A percentile compares a stretch with the other conserved stretches of the same genome.
Evolutionary conservation across 495 filamentous ascomycete genomes (phyloP).

Genomic region (Hyaloscypha bicolor): DNA sequence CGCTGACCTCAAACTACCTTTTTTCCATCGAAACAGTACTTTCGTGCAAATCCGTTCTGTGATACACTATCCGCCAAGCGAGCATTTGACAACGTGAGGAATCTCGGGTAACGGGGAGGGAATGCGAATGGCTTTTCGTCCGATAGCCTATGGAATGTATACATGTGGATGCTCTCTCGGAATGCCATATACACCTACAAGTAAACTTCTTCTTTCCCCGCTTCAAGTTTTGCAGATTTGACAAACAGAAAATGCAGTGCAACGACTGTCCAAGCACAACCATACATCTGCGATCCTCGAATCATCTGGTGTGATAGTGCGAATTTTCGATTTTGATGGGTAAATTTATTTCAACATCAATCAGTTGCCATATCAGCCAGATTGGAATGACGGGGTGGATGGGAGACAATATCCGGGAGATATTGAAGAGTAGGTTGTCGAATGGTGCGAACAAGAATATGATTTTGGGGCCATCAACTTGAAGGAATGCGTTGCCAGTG

Average conservation of each 20-base stretch:
- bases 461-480: slow-evolving; percentile 9
- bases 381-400: slow-evolving; percentile 30
- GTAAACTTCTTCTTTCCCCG: slow-evolving; percentile 17
- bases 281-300: slow-evolving; percentile 42
- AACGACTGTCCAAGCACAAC: slow-evolving; percentile 34
- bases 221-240: background rate
- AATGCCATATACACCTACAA: slow-evolving; percentile 45
- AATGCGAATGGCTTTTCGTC: slow-evolving; percentile 43
- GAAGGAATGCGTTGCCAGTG: background rate
- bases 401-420: slow-evolving; percentile 25
- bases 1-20: slow-evolving; percentile 39
- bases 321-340: slow-evolving; percentile 39
- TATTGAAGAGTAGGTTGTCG: slow-evolving; percentile 22
- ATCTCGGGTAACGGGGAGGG: slow-evolving; percentile 41
- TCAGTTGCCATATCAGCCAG: slow-evolving; percentile 38
- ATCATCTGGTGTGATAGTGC: slow-evolving; percentile 46
- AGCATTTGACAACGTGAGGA: slow-evolving; percentile 39
- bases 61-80: slow-evolving; percentile 39
- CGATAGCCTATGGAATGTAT: slow-evolving; percentile 41
- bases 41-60: slow-evolving; percentile 35
- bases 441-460: slow-evolving; percentile 31
- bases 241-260: slow-evolving; percentile 17
- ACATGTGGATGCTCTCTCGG: slow-evolving; percentile 44
- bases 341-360: slow-evolving; percentile 48
- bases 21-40: slow-evolving; percentile 40